A percentile compares a stretch with the other conserved stretches of the same genome.
These are phyloP conservation scores for Cocos nucifera DNA, from an alignment of 176 grass and related monocot species.

Conservation along the genomic window DNA sequence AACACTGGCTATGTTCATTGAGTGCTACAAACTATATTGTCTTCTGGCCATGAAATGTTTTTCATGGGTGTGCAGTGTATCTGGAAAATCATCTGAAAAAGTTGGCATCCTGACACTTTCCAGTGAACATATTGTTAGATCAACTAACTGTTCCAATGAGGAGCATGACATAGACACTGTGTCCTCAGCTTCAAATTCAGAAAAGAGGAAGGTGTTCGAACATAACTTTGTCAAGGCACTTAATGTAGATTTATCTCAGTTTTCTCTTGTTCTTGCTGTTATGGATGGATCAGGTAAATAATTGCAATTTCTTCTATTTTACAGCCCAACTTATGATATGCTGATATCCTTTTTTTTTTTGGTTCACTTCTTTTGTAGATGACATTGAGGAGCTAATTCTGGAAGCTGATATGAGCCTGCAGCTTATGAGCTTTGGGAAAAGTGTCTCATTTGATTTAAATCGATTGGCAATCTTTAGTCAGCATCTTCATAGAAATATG, in stretches of 20 bases:
- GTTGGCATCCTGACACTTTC: no score
- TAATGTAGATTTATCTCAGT: constrained; percentile 42
- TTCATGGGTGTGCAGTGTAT: neutral
- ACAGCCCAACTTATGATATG: neutral
- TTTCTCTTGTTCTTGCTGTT: constrained; percentile 50
- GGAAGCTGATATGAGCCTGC: constrained; percentile 37
- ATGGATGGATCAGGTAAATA: constrained; percentile 46
- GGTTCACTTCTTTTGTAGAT: constrained; percentile 28
- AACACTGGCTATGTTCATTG: constrained; percentile 59
- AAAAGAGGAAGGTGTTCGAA: constrained; percentile 24
- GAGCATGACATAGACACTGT: constrained; percentile 17
- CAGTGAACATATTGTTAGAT: no score
- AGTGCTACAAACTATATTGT: constrained; percentile 48
- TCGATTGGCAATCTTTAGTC: constrained; percentile 39
- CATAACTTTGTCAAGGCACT: constrained; percentile 36
- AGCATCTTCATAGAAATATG: constrained; percentile 30
- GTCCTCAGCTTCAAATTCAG: constrained; percentile 25
- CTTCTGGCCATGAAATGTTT: constrained; percentile 28
- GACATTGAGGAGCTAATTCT: constrained; percentile 49
- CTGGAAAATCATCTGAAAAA: no score
- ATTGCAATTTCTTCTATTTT: constrained; percentile 15
- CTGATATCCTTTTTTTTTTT: neutral
- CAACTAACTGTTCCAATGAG: neutral
- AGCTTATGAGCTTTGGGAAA: constrained; percentile 42
- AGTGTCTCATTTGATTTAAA: constrained; percentile 43